phyloP scores from a whole-genome alignment of 108 stramenopile genomes.

The Nannochloropsis salina region DNA sequence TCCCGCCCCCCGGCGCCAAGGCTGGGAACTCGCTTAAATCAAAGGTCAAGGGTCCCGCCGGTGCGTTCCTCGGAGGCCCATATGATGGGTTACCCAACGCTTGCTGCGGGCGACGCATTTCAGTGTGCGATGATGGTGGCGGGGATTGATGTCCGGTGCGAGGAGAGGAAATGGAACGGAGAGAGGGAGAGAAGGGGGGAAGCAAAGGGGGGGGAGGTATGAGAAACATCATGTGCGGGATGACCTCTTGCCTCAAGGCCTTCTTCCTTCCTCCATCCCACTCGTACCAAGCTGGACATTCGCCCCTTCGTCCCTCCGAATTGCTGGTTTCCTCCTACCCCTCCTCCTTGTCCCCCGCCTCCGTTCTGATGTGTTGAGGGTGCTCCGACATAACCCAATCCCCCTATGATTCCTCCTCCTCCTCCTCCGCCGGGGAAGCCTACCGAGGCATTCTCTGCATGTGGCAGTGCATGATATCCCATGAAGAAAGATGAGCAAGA shows the following conservation, averaged over 20 bases:
- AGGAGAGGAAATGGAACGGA: not conserved
- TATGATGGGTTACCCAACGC: not conserved
- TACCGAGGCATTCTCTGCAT: not conserved
- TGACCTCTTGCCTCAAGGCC: not conserved
- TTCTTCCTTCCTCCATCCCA: not conserved
- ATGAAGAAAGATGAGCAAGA: not conserved
- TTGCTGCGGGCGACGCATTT: not conserved
- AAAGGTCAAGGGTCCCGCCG: constrained; percentile 9
- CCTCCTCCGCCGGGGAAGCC: not conserved
- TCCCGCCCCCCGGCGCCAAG: not conserved
- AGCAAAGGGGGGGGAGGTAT: not conserved
- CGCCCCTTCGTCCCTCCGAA: not conserved
- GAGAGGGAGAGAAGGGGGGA: not conserved
- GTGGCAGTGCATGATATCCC: not conserved
- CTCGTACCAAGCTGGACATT: not conserved
- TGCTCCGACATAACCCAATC: constrained; percentile 15
- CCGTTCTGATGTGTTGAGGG: not conserved
- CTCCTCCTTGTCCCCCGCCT: not conserved
- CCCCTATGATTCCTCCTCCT: constrained; percentile 7
- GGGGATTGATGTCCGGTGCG: not conserved
- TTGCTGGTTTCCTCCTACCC: not conserved
- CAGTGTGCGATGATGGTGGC: no score
- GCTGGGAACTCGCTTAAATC: constrained; percentile 16
- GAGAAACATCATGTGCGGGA: not conserved
- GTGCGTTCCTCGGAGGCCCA: not conserved